phyloP scores from a whole-genome alignment of 2,329 filamentous ascomycete species.

The Colletotrichum kahawae region DNA sequence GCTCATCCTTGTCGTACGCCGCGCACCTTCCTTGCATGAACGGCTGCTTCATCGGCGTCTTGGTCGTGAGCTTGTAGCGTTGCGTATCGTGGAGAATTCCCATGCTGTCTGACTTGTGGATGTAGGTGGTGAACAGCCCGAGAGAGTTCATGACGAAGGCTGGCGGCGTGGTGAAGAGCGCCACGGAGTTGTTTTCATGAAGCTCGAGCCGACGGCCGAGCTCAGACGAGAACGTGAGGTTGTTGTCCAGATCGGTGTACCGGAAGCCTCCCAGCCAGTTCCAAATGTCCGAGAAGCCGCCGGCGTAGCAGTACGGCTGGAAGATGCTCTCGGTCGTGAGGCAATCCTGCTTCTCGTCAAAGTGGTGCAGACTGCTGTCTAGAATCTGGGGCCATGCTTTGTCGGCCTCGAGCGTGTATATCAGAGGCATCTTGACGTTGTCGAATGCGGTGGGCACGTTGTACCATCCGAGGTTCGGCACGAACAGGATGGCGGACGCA shows the following conservation, averaged over 20 bases:
- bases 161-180: neutral
- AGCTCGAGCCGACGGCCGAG: neutral
- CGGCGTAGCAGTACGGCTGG: neutral
- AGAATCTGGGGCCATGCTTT: neutral
- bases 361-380: neutral
- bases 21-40: neutral
- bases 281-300: neutral
- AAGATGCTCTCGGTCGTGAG: neutral
- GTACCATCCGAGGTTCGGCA: neutral
- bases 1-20: neutral
- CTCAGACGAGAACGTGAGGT: neutral
- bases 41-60: neutral
- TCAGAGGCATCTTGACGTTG: neutral
- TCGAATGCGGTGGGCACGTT: neutral
- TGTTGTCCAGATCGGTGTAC: neutral
- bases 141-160: neutral
- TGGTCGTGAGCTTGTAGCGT: neutral
- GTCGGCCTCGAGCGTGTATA: neutral
- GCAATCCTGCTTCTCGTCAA: neutral
- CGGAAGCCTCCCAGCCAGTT: neutral
- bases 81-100: neutral
- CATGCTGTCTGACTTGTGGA: neutral
- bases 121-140: neutral
- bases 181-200: neutral
- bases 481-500: constrained; percentile 12